Conservation (phyloP, 768 basidiomycete genomes). For the Gymnopilus dilepis region DNA sequence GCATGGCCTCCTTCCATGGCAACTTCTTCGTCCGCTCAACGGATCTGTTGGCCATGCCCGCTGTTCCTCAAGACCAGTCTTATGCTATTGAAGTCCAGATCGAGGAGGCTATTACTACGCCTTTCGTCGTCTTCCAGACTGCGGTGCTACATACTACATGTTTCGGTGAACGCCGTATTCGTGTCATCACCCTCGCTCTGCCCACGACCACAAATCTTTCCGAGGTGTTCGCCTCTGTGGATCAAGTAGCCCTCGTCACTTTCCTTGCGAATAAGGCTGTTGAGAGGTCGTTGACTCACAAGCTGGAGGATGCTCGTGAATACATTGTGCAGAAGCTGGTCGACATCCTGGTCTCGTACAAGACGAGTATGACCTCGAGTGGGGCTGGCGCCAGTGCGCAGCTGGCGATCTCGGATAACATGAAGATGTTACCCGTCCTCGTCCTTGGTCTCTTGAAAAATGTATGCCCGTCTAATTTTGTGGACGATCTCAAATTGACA, state of each 20-base stretch:
- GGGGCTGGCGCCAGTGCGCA: conserved; percentile 95
- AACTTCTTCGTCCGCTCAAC: conserved; percentile 99
- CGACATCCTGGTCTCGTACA: conserved; percentile 87
- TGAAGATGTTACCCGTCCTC: conserved; percentile 93
- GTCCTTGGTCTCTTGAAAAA: conserved; percentile 93
- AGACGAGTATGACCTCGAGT: conserved; percentile 94
- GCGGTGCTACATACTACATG: conserved; percentile 95
- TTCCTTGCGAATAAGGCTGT: conserved; percentile 92
- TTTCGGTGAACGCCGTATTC: conserved; percentile 90
- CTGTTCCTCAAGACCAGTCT: conserved; percentile 95
- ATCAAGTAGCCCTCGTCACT: conserved; percentile 86
- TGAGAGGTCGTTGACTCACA: conserved; percentile 83
- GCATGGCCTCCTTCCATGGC: conserved; percentile 98
- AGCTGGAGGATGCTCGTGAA: conserved; percentile 89
- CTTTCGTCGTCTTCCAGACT: conserved; percentile 94
- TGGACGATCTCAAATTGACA: background rate
- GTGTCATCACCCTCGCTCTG: conserved; percentile 86
- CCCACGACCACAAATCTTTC: conserved; percentile 89
- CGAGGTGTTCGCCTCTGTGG: conserved; percentile 89
- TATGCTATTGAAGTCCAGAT: conserved; percentile 96
- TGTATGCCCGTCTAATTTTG: conserved; percentile 43
- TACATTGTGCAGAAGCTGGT: conserved; percentile 83
- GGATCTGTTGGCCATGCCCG: conserved; percentile 93
- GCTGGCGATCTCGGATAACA: conserved; percentile 88
- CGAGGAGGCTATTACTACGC: conserved; percentile 89